Conservation (phyloP, 805 yeast genomes). For the Ascoidea asiatica region DNA sequence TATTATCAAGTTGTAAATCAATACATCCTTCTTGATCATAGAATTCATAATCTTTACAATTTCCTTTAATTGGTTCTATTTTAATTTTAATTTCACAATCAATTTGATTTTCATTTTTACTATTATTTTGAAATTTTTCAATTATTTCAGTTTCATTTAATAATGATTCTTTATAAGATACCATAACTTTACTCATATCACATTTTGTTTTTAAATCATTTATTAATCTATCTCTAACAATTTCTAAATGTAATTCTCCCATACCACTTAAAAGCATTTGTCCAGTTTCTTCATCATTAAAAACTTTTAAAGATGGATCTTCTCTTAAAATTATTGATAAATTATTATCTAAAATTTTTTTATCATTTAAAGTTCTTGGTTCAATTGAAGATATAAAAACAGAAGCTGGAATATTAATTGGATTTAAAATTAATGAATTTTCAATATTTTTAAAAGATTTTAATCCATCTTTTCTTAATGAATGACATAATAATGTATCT, state of each 20-base stretch:
- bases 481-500: slow-evolving; percentile 68
- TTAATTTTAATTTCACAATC: slow-evolving; percentile 12
- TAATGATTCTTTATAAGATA: slow-evolving; percentile 73
- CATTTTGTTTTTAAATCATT: slow-evolving; percentile 74
- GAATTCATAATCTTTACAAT: slow-evolving; percentile 14
- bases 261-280: slow-evolving; percentile 86
- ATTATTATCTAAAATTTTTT: slow-evolving; percentile 57
- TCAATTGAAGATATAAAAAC: slow-evolving; percentile 79
- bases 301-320: slow-evolving; percentile 74
- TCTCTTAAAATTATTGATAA: slow-evolving; percentile 58
- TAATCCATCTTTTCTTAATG: slow-evolving; percentile 35
- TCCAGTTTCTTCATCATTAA: slow-evolving; percentile 72
- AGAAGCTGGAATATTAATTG: slow-evolving; percentile 83
- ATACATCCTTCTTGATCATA: slow-evolving; percentile 27
- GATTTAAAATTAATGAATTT: slow-evolving; percentile 39
- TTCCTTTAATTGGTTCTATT: slow-evolving; percentile 14
- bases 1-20: slow-evolving; percentile 31
- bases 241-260: slow-evolving; percentile 95
- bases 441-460: slow-evolving; percentile 31
- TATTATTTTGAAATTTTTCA: slow-evolving; percentile 14
- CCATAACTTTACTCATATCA: slow-evolving; percentile 71
- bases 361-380: slow-evolving; percentile 75
- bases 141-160: slow-evolving; percentile 16
- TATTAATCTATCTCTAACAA: slow-evolving; percentile 67
- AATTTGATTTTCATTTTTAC: background rate